Evolutionary conservation across 495 filamentous ascomycete species (phyloP), one percentile per base, ranked within the genome.

Genomic region (Sordaria brevicollis): DNA sequence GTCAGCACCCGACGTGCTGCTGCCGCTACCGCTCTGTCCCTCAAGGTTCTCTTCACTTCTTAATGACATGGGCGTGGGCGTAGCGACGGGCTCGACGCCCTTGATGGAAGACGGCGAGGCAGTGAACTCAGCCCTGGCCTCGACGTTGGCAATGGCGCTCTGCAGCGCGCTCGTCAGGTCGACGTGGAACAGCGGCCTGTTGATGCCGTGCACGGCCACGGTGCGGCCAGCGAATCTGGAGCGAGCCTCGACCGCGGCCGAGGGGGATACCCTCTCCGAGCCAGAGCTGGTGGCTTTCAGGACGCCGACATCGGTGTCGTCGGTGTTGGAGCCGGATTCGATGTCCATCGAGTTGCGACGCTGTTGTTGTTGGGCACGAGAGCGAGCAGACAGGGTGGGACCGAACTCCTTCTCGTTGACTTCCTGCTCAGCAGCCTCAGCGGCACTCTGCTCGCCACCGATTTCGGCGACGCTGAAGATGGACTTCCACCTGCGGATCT

Each of bases 381-480:
- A 21, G 49, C 49, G 49, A 62, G 49, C 25, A 29, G 49, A 62
- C 5, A 69, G 13, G 11, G 29, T n/a, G 5, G 43, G 8, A 2
- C 68, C 73, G 10, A 78, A 36, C 72, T 89, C 86, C 68, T 85
- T 87, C 78, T 89, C 84, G 74, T 91, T 91, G 69, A 85, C 84
- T 8, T 84, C 81, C 21, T 84, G 78, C 38, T 88, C 82, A 4
- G 81, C 83, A 0, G 73, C 78, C 0, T 78, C 88, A 0, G 91
- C 91, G 0, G 91, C 92, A 3, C 89, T 91, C 41, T 86, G 79
- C 10, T 77, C 77, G 37, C 93, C 93, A 41, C 91, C 92, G 67
- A 96, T 89, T 76, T 97, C 94, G 10, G 96, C 91, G 13, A 99
- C 92, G 78, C 88, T 92, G 84, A 97, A 99, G 77, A 99, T 92